Percentiles rank a stretch among this genome's conserved stretches.
phyloP scores from a whole-genome alignment of 495 filamentous ascomycete species.

The Aspergillus campestris region DNA sequence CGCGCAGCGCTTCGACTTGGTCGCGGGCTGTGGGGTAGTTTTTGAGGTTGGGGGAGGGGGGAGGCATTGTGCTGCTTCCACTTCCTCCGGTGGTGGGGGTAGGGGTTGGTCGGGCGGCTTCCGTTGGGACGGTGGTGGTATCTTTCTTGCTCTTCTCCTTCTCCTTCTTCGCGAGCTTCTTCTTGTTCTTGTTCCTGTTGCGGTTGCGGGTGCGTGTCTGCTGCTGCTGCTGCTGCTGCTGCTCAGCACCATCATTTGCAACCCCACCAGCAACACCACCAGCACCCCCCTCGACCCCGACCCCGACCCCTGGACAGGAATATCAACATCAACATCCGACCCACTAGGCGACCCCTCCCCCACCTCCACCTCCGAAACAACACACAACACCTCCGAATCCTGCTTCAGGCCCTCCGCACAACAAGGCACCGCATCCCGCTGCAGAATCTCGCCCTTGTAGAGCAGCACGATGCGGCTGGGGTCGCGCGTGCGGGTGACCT shows the following conservation, averaged over 20 bases:
- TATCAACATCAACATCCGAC: too few species aligned
- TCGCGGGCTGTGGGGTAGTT: slow-evolving; percentile 44
- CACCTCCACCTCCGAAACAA: slow-evolving; percentile 41
- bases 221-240: slow-evolving; percentile 6
- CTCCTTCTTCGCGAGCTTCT: too few species aligned
- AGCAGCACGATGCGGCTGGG: slow-evolving; percentile 61
- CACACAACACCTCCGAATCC: slow-evolving; percentile 65
- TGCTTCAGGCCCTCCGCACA: slow-evolving; percentile 71
- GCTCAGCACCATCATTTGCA: too few species aligned
- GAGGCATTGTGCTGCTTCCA: slow-evolving; percentile 19
- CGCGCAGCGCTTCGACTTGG: slow-evolving; percentile 61
- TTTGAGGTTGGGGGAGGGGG: slow-evolving; percentile 31
- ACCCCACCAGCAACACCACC: too few species aligned
- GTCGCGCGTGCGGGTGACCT: slow-evolving; percentile 51
- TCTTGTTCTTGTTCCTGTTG: slow-evolving; percentile 28
- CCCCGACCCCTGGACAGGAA: too few species aligned
- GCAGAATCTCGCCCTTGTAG: slow-evolving; percentile 74
- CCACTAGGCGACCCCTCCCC: slow-evolving; percentile 44
- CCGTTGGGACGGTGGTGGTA: too few species aligned
- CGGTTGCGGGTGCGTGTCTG: slow-evolving; percentile 36
- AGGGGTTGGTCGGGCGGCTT: too few species aligned
- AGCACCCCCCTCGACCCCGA: too few species aligned
- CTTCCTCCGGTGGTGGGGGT: slow-evolving; percentile 5
- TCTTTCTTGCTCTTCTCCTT: slow-evolving; percentile 20
- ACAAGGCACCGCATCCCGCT: slow-evolving; percentile 54